Base-by-base conservation (phyloP, 1,284 basidiomycete genomes). In the Fomitopsis schrenkii region DNA sequence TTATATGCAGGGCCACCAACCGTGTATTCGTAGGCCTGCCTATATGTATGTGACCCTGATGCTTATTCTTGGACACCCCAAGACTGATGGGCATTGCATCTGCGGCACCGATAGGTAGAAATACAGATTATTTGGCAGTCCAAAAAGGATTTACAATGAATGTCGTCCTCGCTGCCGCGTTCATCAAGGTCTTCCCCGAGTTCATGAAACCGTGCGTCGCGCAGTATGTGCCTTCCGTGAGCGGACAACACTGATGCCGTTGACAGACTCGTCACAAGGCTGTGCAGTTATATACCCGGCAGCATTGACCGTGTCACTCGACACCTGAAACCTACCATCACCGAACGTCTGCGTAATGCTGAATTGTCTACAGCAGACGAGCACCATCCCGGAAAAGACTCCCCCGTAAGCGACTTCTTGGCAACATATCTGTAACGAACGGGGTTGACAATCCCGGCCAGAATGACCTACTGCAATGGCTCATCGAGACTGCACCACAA, bases 391-490 rank as follows among this genome's bases (percentile, higher is more conserved):
- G 15, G 30, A 26, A 53, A 3, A n/a, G 50, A 36, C 5, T 4
- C 30, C 8, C 50, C 30, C 12, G 33, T 53, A 17, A 54, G 52
- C 22, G 44, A 19, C 26, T 22, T 28, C n/a, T 48, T 22, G 22
- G 22, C 22, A 22, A 22, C 22, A 22, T 22, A 22, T 22, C 22
- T 22, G 22, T 22, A 54, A 35, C 46, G n/a, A 40, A 36, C 55
- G 28, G 22, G 22, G 22, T 22, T 22, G 22, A 22, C 22, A 22
- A 22, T 38, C 8, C 12, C 33, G 6, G 9, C 48, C 56, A 80
- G 78, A 75, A 75, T 54, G 79, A 82, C 66, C 66, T 80, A 71
- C 68, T 83, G 10, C 72, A 73, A 26, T 81, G 80, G 80, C 67
- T 82, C n/a, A 72, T 81, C 66, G 76, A 77, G n/a, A 71, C 71